A percentile compares a stretch with the other conserved stretches of the same genome.
These are phyloP conservation scores for Boletus subparvulus DNA, from an alignment of 768 basidiomycete species.

Conservation along the genomic window DNA sequence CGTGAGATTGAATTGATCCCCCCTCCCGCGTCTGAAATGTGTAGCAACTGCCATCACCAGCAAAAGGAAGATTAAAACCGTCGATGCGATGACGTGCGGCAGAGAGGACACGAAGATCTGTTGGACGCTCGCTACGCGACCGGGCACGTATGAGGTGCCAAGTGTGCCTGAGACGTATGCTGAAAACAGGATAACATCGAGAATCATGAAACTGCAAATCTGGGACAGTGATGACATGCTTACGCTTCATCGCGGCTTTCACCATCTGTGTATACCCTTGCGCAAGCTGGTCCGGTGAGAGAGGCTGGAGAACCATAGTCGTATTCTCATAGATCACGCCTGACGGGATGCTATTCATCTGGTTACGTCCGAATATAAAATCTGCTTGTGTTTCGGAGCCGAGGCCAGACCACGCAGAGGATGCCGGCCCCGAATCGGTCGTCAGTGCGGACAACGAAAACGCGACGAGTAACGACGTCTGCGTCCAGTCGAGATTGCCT, in stretches of 20 bases:
- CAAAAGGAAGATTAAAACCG: neutral
- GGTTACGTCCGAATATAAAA: conserved; percentile 9
- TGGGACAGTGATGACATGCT: neutral
- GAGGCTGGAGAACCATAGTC: conserved; percentile 1
- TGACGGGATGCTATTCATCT: conserved; percentile 2
- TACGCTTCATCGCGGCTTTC: conserved; percentile 18
- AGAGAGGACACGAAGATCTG: conserved; percentile 16
- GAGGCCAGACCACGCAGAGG: conserved; percentile 5
- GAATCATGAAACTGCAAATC: neutral
- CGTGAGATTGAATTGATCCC: conserved; percentile 13
- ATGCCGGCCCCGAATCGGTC: conserved; percentile 7
- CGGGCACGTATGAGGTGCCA: conserved; percentile 14
- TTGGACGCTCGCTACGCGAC: conserved; percentile 10
- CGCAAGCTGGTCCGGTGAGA: conserved; percentile 6
- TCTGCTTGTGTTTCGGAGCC: conserved; percentile 11
- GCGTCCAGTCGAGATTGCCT: conserved; percentile 18
- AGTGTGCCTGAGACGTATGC: conserved; percentile 14
- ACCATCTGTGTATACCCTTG: conserved; percentile 9
- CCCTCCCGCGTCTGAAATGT: conserved; percentile 10
- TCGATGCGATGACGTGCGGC: conserved; percentile 13
- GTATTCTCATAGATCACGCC: neutral
- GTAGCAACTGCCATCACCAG: conserved; percentile 2
- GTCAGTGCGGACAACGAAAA: conserved; percentile 10
- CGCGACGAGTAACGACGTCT: conserved; percentile 10
- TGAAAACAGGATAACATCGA: neutral